Conservation (phyloP, 371 early-diverging fungal genomes). For the Zancudomyces culisetae region DNA sequence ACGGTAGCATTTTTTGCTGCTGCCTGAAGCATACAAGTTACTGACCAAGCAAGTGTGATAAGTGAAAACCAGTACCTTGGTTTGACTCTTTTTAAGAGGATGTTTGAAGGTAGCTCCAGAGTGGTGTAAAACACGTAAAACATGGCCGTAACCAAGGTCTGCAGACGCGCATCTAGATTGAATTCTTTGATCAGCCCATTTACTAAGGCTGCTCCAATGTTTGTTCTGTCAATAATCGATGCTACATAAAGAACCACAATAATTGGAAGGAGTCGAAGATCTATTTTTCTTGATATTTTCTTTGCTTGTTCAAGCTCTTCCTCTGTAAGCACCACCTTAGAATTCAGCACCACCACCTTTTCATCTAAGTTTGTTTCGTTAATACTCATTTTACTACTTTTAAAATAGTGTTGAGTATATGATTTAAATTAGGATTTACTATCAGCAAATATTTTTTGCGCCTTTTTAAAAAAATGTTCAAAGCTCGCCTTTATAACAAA, state of each 20-base stretch:
- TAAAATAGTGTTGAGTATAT: too few relatives aligned
- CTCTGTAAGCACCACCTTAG: background rate
- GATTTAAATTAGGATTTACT: too few relatives aligned
- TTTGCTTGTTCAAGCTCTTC: background rate
- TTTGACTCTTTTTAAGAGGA: conserved; percentile 34
- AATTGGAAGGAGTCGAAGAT: conserved; percentile 43
- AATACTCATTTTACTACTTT: too few relatives aligned
- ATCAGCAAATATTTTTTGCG: background rate
- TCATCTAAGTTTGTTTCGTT: too few relatives aligned
- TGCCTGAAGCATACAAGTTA: conserved; percentile 23
- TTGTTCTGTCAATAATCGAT: conserved; percentile 52
- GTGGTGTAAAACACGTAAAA: background rate
- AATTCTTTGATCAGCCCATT: conserved; percentile 14
- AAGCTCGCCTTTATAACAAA: background rate
- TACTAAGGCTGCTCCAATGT: conserved; percentile 33
- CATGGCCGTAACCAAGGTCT: background rate
- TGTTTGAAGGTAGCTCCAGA: conserved; percentile 31
- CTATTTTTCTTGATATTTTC: conserved; percentile 28
- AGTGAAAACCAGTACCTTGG: conserved; percentile 51
- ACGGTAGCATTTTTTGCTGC: conserved; percentile 21
- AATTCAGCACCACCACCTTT: background rate
- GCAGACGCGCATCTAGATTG: conserved; percentile 3
- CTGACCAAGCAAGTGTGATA: conserved; percentile 38
- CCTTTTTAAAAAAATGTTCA: background rate
- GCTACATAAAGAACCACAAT: conserved; percentile 50